phyloP scores from a whole-genome alignment of 179 eudicot genomes.

The Patellifolia procumbens region DNA sequence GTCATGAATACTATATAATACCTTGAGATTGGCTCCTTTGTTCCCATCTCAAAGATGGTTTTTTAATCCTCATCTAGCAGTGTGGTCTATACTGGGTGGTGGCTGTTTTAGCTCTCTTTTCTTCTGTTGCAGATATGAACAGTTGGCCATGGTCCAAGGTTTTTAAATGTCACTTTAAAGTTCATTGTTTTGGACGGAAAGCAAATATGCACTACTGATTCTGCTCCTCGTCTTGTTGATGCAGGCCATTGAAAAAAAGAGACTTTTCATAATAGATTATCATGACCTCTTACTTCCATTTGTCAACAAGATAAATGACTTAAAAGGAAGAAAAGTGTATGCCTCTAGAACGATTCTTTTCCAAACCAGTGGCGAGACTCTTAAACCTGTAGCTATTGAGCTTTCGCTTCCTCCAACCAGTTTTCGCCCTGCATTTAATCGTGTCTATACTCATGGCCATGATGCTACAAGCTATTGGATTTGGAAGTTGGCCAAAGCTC shows the following conservation, averaged over 20 bases:
- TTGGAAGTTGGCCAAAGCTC: constrained; percentile 95
- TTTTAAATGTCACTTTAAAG: neutral
- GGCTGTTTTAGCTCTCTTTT: too few species aligned
- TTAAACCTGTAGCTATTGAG: constrained; percentile 78
- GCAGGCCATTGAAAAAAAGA: constrained; percentile 77
- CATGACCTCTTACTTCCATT: constrained; percentile 86
- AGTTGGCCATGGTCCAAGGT: neutral
- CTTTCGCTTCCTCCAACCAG: constrained; percentile 75
- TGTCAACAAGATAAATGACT: constrained; percentile 62
- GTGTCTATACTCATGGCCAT: constrained; percentile 62
- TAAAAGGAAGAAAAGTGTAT: constrained; percentile 73
- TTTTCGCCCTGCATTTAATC: constrained; percentile 57
- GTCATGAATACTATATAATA: too few species aligned
- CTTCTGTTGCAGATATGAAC: too few species aligned
- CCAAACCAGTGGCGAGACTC: constrained; percentile 41
- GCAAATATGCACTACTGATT: neutral
- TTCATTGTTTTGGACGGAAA: neutral
- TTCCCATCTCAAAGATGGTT: too few species aligned
- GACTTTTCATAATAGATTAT: constrained; percentile 72
- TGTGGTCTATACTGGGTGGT: too few species aligned
- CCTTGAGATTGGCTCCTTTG: too few species aligned
- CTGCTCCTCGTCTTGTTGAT: neutral
- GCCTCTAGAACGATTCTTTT: constrained; percentile 77
- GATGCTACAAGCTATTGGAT: constrained; percentile 80
- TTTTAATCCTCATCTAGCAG: too few species aligned